Evolutionary conservation across 2,329 filamentous ascomycete genomes (phyloP), one percentile per base, ranked within the genome.

Genomic region (Coleophoma eucalyptorum): DNA sequence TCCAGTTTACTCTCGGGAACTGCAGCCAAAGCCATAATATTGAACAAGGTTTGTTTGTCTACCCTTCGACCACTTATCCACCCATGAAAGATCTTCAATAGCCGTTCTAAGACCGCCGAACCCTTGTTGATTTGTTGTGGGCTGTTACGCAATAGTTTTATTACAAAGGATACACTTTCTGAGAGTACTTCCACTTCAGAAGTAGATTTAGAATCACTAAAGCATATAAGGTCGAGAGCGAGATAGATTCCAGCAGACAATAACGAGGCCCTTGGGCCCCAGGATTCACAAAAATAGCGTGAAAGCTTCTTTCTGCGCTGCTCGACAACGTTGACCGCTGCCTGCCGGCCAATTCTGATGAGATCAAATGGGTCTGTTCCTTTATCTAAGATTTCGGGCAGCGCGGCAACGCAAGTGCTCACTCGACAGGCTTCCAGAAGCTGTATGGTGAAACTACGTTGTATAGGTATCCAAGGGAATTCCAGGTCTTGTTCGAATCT

Each of bases 171-270:
- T 4, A 38, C 4, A 4, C 5, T 18, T n/a, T 10, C 18, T 20
- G 37, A 32, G 6, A 34, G 40, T 12, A 20, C 33, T n/a, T 50
- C 32, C 3, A 50, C 43, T 13, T 50, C 48, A 12, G 26, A 20
- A 8, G 10, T 4, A 34, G n/a, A 16, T 20, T 44, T 44, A 15
- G n/a, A 19, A 4, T 8, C 16, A 10, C 41, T 13, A 16, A 45
- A 50, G 41, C 48, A 50, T 3, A 50, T 50, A 3, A 50, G 33
- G 37, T 50, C 48, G 13, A 50, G 15, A 18, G 41, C 41, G 12
- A 50, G 48, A 33, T 37, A 50, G 31, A 50, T 44, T 6, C 40
- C 48, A 6, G 48, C 48, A 5, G 48, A 31, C 15, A 45, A 45
- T 5, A 38, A 37, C 15, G 37, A 21, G 16, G 32, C 40, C 15